Evolutionary conservation across 441 rosid genomes (phyloP), one percentile per base, ranked within the genome.

Genomic region (Gossypium trilobum): DNA sequence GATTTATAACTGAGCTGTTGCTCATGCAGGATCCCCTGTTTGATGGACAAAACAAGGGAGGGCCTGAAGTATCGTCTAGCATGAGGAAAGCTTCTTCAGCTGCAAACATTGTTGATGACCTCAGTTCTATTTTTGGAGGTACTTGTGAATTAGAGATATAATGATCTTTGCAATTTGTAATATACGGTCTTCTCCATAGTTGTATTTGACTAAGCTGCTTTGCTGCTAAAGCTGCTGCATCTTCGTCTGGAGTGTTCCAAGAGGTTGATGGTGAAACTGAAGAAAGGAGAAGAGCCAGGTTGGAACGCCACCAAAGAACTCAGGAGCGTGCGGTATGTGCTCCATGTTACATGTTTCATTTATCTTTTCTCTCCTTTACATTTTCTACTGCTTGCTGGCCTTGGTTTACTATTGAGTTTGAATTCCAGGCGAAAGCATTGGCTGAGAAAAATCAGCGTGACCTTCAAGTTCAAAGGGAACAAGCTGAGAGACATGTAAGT

Each of bases 371-470:
- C 9, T 11, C 48, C 8, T 46, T 39, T 63, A 22, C 58, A n/a
- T 54, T 54, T 2, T 7, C 11, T 17, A 54, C 31, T 9, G 36
- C 62, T 64, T 59, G 20, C 48, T 22, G 11, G 50, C 48, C 3
- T 13, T 13, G 22, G 62, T 72, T 76, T 70, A 65, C 75, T 60
- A 61, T 14, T 69, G 65, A 55, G 54, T 70, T 52, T 67, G 55
- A 71, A 31, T 75, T 78, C 71, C 83, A 92, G 98, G 95, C 90
- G 42, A 91, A 88, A 82, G 98, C 97, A 68, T 75, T 93, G 70
- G 98, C 96, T 59, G 97, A 93, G 83, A 93, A 90, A 86, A 93
- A 93, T 81, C 82, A 91, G 62, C 90, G 97, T 10, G 98, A 93
- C 79, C 97, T 90, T 74, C 90, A 87, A 74, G 88, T 73, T 64